Conservation (phyloP, 2,329 filamentous ascomycete genomes). For the Phoma sp. region DNA sequence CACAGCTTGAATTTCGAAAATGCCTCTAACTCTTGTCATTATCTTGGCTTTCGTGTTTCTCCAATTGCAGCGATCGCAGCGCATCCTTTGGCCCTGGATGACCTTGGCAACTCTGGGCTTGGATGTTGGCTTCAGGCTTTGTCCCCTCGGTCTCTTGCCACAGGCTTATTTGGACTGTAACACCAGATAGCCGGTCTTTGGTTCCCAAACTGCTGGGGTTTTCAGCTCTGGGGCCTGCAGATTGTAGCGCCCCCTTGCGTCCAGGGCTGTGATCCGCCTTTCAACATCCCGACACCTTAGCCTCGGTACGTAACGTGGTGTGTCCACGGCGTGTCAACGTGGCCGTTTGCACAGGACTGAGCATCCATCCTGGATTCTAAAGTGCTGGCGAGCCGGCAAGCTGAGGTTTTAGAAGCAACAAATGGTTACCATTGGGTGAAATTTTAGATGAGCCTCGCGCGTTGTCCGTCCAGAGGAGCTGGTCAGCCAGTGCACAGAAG, state of each 20-base stretch:
- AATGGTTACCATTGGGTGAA: no score
- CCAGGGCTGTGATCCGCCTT: not conserved
- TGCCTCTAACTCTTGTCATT: constrained; percentile 31
- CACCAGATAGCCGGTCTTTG: constrained; percentile 13
- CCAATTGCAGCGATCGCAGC: constrained; percentile 30
- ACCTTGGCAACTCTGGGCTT: constrained; percentile 41
- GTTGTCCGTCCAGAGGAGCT: no score
- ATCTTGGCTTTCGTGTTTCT: constrained; percentile 34
- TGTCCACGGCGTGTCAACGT: not conserved
- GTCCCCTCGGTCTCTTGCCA: constrained; percentile 24
- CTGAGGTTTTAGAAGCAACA: no score
- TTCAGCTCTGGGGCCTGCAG: constrained; percentile 1
- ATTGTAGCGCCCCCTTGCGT: not conserved
- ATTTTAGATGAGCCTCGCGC: no score
- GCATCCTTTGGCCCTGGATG: constrained; percentile 17
- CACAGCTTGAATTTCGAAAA: constrained; percentile 14
- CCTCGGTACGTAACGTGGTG: constrained; percentile 16
- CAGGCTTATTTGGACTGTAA: constrained; percentile 33
- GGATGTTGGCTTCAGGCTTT: constrained; percentile 31
- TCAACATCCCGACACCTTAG: constrained; percentile 11
- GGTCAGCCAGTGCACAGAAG: no score
- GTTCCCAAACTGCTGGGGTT: not conserved
- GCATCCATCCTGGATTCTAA: not conserved
- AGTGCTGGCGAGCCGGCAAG: no score
- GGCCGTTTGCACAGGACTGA: not conserved